Percentiles rank a stretch among this genome's conserved stretches.
These are phyloP conservation scores for Calonectria multiphialidica DNA, from an alignment of 2,329 filamentous ascomycete genomes.

Conservation along the genomic window DNA sequence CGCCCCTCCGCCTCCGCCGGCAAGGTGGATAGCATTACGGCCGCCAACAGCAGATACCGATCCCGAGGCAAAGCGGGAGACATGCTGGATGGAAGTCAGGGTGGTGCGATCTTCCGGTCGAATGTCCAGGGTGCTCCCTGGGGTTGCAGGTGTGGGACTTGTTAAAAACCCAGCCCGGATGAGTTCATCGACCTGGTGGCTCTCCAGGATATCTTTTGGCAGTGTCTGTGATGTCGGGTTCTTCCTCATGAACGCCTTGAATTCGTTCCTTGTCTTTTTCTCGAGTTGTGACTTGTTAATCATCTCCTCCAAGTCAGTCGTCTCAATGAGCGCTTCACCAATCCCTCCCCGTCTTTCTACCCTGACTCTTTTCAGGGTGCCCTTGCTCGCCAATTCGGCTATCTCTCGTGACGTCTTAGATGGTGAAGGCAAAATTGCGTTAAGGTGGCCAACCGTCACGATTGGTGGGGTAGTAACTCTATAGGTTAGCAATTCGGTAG, in stretches of 20 bases:
- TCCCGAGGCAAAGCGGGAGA: conserved; percentile 76
- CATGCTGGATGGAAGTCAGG: conserved; percentile 70
- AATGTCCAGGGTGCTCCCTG: conserved; percentile 55
- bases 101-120: conserved; percentile 67
- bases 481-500: conserved; percentile 73
- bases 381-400: conserved; percentile 68
- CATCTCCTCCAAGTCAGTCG: conserved; percentile 66
- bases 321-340: conserved; percentile 75
- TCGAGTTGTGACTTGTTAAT: conserved; percentile 54
- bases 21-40: conserved; percentile 71
- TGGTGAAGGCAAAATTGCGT: conserved; percentile 71
- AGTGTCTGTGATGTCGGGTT: conserved; percentile 59
- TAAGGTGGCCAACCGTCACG: conserved; percentile 74
- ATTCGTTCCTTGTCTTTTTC: conserved; percentile 60
- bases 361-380: conserved; percentile 70
- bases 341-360: conserved; percentile 71
- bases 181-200: conserved; percentile 66
- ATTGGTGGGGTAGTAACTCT: conserved; percentile 71
- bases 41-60: conserved; percentile 78
- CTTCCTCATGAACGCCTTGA: conserved; percentile 62
- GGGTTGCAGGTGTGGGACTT: conserved; percentile 47
- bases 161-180: conserved; percentile 78
- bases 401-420: conserved; percentile 77
- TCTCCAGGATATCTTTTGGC: conserved; percentile 50
- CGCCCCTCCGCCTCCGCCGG: conserved; percentile 66